phyloP scores from a whole-genome alignment of 1,139 yeast genomes.

The Suhomyces choctaworum region DNA sequence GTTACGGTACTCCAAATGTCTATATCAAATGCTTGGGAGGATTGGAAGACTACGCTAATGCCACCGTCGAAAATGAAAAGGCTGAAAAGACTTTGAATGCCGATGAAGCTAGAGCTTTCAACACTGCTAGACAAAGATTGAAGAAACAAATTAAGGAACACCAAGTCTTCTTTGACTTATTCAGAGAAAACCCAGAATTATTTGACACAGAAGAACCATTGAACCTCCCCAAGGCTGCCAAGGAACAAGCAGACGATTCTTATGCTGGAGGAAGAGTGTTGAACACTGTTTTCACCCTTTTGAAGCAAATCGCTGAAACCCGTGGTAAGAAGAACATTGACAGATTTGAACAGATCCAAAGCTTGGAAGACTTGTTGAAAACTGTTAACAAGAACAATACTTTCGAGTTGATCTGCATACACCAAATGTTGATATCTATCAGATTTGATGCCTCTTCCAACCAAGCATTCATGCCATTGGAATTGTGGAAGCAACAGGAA shows the following conservation, averaged over 20 bases:
- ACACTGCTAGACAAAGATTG: slow-evolving; percentile 84
- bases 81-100: slow-evolving; percentile 75
- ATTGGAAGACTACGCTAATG: slow-evolving; percentile 69
- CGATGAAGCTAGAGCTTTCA: slow-evolving; percentile 81
- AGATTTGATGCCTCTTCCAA: slow-evolving; percentile 79
- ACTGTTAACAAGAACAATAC: slow-evolving; percentile 34
- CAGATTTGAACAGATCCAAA: slow-evolving; percentile 71
- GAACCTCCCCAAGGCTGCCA: slow-evolving; percentile 17
- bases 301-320: slow-evolving; percentile 76
- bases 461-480: slow-evolving; percentile 73
- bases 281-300: slow-evolving; percentile 65
- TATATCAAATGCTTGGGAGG: slow-evolving; percentile 69
- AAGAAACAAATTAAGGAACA: slow-evolving; percentile 76
- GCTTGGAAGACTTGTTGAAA: slow-evolving; percentile 62
- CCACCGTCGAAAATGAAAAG: slow-evolving; percentile 58
- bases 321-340: slow-evolving; percentile 97
- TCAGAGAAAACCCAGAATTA: slow-evolving; percentile 68
- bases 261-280: slow-evolving; percentile 23
- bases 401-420: slow-evolving; percentile 77
- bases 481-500: slow-evolving; percentile 77
- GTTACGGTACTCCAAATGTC: slow-evolving; percentile 66
- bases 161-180: slow-evolving; percentile 58
- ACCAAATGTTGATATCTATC: slow-evolving; percentile 81
- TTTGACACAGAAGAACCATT: slow-evolving; percentile 59
- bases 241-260: slow-evolving; percentile 20